Base-by-base conservation (phyloP, 257 asterid species). In the Fraxinus excelsior region DNA sequence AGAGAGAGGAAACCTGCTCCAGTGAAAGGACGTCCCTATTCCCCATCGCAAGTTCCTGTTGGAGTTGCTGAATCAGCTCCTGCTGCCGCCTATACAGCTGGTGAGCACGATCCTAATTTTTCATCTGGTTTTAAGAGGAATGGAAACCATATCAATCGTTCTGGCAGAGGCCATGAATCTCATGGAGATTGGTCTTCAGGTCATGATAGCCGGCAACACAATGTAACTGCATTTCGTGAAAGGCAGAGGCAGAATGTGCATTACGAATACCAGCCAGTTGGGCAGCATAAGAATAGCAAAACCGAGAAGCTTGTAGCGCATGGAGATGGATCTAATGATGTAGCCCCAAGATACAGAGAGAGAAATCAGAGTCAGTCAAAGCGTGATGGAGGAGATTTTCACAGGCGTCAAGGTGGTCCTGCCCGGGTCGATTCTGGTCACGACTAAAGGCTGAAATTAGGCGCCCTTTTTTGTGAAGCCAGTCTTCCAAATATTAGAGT, bases 241-340 rank as follows among this genome's bases (percentile, higher is more conserved):
- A 93, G 92, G 76, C 96, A 70, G 76, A 84, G 92, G 82, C 91
- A 83, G 71, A 90, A 81, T 75, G 70, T 56, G 77, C 97, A 91
- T 56, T 89, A 80, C 78, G 97, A 91, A 83, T 95, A 95, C 85
- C 99, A 93, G 84, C 96, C 98, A 0, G 93, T 91, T 13, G 97
- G 91, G 65, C 88, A 86, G 9, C 38, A 75, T 73, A 87, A 86
- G 89, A 86, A 78, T 53, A 82, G 82, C 80, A 86, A 81, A 46
- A 71, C 86, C 0, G 90, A 84, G 44, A 88, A 81, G 38, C 71
- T 67, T 21, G 92, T 89, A 75, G 91, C 72, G 60, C 80, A 74
- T 44, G 81, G 79, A 13, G 96, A 86, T 80, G 90, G 82, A 58
- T 83, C 85, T 44, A 83, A 82, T 73, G 75, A 71, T 64, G 84